phyloP scores from a whole-genome alignment of 2,329 filamentous ascomycete genomes.

The Dactylellina parvicollis region DNA sequence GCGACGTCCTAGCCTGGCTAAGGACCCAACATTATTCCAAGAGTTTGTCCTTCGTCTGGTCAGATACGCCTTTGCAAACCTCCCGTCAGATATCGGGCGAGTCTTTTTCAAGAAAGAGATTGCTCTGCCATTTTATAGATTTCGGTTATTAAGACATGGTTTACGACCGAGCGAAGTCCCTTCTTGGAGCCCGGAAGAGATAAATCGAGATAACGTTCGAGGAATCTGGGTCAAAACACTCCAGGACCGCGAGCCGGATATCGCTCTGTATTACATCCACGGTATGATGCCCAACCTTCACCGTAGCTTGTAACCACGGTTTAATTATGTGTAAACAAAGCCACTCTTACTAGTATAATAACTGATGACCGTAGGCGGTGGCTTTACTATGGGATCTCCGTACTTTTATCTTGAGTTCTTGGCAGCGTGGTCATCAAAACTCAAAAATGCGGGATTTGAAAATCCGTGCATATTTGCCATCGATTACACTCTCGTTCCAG shows the following conservation, averaged over 20 bases:
- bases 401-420: slow-evolving; percentile 89
- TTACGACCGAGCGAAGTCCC: slow-evolving; percentile 56
- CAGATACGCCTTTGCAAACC: slow-evolving; percentile 77
- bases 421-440: slow-evolving; percentile 74
- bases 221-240: slow-evolving; percentile 44
- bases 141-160: slow-evolving; percentile 79
- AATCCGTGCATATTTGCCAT: slow-evolving; percentile 83
- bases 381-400: slow-evolving; percentile 82
- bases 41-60: slow-evolving; percentile 81
- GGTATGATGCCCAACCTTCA: slow-evolving; percentile 64
- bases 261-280: slow-evolving; percentile 84
- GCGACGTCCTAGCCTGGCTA: slow-evolving; percentile 71
- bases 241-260: slow-evolving; percentile 69
- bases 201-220: slow-evolving; percentile 24
- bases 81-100: slow-evolving; percentile 74
- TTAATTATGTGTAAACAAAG: too few relatives aligned
- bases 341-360: slow-evolving; percentile 56
- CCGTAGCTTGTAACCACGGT: slow-evolving; percentile 13
- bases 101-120: slow-evolving; percentile 82
- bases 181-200: slow-evolving; percentile 66
- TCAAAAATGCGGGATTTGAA: slow-evolving; percentile 72
- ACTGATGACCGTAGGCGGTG: slow-evolving; percentile 67
- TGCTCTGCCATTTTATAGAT: slow-evolving; percentile 76
- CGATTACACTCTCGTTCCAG: slow-evolving; percentile 82
- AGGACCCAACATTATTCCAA: slow-evolving; percentile 76